phyloP scores from a whole-genome alignment of 768 basidiomycete species.

The Sporobolomyces pararoseus region DNA sequence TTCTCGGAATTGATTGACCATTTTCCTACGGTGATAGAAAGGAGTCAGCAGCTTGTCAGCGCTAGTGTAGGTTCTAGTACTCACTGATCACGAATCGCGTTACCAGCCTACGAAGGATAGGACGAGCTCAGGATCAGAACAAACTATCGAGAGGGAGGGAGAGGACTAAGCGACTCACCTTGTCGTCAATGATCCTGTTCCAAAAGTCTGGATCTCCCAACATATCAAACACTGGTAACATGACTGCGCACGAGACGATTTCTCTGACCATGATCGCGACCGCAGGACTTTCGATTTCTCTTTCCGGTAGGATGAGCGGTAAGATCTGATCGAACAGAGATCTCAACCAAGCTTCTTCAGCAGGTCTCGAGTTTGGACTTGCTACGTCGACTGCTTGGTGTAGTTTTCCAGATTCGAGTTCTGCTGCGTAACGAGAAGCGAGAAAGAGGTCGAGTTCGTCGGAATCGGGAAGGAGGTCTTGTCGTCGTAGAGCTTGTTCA shows the following conservation, averaged over 20 bases:
- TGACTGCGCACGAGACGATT: conserved; percentile 71
- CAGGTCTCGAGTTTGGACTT: conserved; percentile 80
- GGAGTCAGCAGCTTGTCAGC: not conserved
- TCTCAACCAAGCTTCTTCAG: conserved; percentile 80
- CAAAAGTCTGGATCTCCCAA: conserved; percentile 93
- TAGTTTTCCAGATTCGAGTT: conserved; percentile 55
- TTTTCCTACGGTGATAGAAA: conserved; percentile 25
- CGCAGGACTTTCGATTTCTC: conserved; percentile 66
- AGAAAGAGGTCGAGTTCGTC: conserved; percentile 83
- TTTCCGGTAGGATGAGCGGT: conserved; percentile 68
- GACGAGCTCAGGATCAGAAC: not conserved
- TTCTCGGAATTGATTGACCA: conserved; percentile 44
- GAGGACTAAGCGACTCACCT: conserved; percentile 57
- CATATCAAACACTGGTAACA: conserved; percentile 88
- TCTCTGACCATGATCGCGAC: conserved; percentile 74
- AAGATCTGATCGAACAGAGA: conserved; percentile 67
- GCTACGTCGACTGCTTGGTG: conserved; percentile 86
- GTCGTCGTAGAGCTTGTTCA: conserved; percentile 64
- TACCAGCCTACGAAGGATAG: conserved; percentile 56
- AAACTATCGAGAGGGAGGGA: not conserved
- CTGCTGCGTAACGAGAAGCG: conserved; percentile 69
- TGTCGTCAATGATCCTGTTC: conserved; percentile 87
- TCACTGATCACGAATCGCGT: conserved; percentile 68
- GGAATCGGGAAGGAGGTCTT: conserved; percentile 76
- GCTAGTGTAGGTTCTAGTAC: no score